Conservation (phyloP, 805 yeast species). For the Kuraishia ogatae region DNA sequence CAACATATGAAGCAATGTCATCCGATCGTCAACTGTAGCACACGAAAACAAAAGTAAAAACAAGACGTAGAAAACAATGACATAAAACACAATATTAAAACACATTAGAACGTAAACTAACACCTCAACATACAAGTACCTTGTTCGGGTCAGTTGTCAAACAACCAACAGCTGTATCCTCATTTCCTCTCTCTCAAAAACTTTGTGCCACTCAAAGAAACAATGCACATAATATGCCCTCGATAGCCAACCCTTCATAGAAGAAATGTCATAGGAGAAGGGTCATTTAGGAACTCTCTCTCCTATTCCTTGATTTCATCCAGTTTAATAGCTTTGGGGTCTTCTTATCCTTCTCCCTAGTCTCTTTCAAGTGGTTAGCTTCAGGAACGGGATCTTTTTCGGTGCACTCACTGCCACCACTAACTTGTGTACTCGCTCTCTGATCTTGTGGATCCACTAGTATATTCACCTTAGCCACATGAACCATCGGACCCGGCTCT, state of each 20-base stretch:
- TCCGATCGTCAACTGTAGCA: background rate
- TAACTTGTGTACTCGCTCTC: background rate
- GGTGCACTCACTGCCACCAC: background rate
- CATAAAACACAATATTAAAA: background rate
- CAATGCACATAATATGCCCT: background rate
- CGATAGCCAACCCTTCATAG: too few species aligned
- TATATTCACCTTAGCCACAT: constrained; percentile 3
- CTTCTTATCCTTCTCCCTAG: background rate
- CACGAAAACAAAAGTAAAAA: background rate
- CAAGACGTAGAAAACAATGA: background rate
- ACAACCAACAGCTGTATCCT: too few species aligned
- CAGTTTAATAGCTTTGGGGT: background rate
- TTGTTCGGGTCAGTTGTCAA: too few species aligned
- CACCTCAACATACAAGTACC: background rate
- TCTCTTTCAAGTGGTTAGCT: background rate
- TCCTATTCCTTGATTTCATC: background rate
- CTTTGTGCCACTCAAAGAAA: too few species aligned
- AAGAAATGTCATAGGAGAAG: too few species aligned
- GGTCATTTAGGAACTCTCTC: background rate
- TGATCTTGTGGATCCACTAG: background rate
- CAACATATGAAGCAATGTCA: background rate
- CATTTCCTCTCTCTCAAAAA: background rate
- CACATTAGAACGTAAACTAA: background rate
- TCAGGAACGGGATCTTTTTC: background rate
- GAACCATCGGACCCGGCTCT: constrained; percentile 26